Conservation (phyloP, 2,329 filamentous ascomycete species). For the Periconia macrospinosa region DNA sequence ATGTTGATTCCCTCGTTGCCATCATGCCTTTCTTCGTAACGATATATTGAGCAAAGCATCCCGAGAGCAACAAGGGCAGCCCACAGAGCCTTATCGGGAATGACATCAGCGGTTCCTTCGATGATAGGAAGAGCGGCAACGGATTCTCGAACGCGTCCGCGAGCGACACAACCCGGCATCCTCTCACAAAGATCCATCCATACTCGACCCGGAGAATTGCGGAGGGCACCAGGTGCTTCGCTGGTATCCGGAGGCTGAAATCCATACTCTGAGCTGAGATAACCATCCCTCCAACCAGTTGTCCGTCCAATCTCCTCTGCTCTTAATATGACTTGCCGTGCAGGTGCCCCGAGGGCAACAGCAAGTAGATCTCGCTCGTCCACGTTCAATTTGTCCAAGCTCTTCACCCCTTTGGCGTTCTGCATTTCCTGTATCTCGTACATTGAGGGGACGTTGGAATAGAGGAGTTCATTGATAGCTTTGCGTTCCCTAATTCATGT, state of each 20-base stretch:
- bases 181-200: conserved; percentile 59
- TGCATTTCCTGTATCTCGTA: conserved; percentile 27
- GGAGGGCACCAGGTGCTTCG: conserved; percentile 51
- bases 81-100: conserved; percentile 58
- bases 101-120: conserved; percentile 53
- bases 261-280: conserved; percentile 55
- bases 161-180: conserved; percentile 56
- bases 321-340: conserved; percentile 56
- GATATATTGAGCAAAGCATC: conserved; percentile 58
- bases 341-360: conserved; percentile 57
- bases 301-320: conserved; percentile 56
- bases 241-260: conserved; percentile 57
- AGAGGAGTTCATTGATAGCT: conserved; percentile 30
- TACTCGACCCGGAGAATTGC: conserved; percentile 54
- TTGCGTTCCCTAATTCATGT: conserved; percentile 21
- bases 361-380: conserved; percentile 55
- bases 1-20: conserved; percentile 55
- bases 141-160: conserved; percentile 55
- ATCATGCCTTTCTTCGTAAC: conserved; percentile 58
- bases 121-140: conserved; percentile 54
- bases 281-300: conserved; percentile 59
- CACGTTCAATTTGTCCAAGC: conserved; percentile 53
- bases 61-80: conserved; percentile 56
- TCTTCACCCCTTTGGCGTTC: conserved; percentile 42
- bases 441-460: conserved; percentile 28